These are phyloP conservation scores for Yamadazyma conglobata DNA, from an alignment of 1,139 yeast species.

Conservation along the genomic window DNA sequence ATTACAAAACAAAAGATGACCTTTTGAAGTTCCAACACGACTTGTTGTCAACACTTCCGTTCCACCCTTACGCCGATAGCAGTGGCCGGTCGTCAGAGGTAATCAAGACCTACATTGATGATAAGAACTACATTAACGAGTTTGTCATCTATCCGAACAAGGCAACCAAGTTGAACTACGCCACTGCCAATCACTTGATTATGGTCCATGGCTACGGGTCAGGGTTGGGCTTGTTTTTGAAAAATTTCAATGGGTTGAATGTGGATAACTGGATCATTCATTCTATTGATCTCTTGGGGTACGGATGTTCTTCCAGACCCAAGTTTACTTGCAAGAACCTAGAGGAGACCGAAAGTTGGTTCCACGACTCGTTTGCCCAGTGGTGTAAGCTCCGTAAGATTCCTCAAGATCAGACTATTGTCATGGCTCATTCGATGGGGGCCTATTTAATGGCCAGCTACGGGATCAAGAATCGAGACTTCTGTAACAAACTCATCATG, in stretches of 20 bases:
- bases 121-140: slow-evolving; percentile 54
- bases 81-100: slow-evolving; percentile 32
- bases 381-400: slow-evolving; percentile 41
- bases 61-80: slow-evolving; percentile 32
- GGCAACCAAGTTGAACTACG: slow-evolving; percentile 22
- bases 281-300: slow-evolving; percentile 71
- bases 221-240: slow-evolving; percentile 66
- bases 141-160: slow-evolving; percentile 52
- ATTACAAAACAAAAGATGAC: slow-evolving; percentile 41
- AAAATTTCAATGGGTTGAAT: slow-evolving; percentile 51
- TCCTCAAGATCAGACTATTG: slow-evolving; percentile 32
- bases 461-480: slow-evolving; percentile 41
- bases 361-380: slow-evolving; percentile 45
- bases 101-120: slow-evolving; percentile 37
- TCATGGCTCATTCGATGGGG: slow-evolving; percentile 64
- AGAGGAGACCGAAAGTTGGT: slow-evolving; percentile 47
- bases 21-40: slow-evolving; percentile 52
- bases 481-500: slow-evolving; percentile 47
- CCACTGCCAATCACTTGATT: slow-evolving; percentile 50
- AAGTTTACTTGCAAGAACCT: slow-evolving; percentile 24
- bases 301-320: slow-evolving; percentile 71
- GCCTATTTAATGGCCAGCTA: slow-evolving; percentile 52
- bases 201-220: slow-evolving; percentile 80
- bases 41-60: slow-evolving; percentile 41
- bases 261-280: slow-evolving; percentile 57